Evolutionary conservation across 768 basidiomycete species (phyloP).

Genomic region (Gyrodon lividus): DNA sequence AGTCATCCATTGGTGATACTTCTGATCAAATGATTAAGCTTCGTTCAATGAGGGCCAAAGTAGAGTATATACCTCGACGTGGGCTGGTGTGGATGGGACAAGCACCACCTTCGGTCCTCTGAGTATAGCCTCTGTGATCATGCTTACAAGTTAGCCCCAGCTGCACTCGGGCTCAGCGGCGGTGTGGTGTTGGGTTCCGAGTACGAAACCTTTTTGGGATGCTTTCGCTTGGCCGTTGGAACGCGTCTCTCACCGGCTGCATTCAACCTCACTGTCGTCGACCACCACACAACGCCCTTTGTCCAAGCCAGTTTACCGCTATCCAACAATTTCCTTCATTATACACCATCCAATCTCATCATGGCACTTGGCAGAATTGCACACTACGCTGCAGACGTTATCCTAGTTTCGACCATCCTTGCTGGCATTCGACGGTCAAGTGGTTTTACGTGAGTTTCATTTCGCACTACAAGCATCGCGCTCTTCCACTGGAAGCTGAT

Average conservation of each 20-base stretch:
- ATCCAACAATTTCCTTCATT: neutral
- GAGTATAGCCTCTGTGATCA: conserved; percentile 43
- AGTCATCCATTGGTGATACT: conserved; percentile 89
- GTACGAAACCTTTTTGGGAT: neutral
- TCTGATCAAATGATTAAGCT: conserved; percentile 39
- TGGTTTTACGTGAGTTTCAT: conserved; percentile 76
- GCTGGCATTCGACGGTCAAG: conserved; percentile 90
- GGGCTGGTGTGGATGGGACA: conserved; percentile 72
- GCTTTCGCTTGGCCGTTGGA: neutral
- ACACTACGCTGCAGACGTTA: conserved; percentile 83
- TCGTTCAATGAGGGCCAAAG: neutral
- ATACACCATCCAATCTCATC: conserved; percentile 6
- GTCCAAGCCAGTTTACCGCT: conserved; percentile 1
- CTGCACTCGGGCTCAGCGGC: no score
- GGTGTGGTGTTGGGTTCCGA: no score
- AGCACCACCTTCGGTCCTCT: conserved; percentile 68
- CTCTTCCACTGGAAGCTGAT: neutral
- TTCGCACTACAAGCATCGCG: neutral
- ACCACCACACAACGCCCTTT: neutral
- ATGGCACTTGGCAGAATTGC: conserved; percentile 71
- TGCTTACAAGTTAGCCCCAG: neutral
- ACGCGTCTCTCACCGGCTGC: neutral
- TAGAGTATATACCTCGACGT: conserved; percentile 34
- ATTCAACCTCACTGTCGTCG: neutral
- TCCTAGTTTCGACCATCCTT: conserved; percentile 82